Conservation (phyloP, 1,284 basidiomycete genomes). For the Anthracocystis walkeri region DNA sequence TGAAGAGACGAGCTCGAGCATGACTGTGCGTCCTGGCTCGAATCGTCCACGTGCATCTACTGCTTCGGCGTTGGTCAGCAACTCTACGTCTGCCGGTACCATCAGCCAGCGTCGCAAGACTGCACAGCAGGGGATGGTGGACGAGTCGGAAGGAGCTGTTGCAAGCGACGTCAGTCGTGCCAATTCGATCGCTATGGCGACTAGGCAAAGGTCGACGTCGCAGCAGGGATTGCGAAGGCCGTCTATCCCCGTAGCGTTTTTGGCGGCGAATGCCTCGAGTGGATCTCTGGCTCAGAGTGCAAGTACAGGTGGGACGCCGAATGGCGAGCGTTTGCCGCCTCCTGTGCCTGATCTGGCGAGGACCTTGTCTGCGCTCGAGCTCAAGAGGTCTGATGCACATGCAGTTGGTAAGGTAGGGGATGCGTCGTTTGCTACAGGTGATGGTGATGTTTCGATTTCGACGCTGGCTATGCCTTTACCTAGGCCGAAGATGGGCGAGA, state of each 20-base stretch:
- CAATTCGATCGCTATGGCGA: constrained; percentile 11
- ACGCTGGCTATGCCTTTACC: constrained; percentile 40
- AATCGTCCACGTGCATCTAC: constrained; percentile 42
- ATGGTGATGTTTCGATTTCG: constrained; percentile 1
- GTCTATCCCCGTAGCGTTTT: constrained; percentile 48
- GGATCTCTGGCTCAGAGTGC: not conserved
- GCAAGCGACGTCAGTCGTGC: constrained; percentile 1
- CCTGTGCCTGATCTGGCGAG: constrained; percentile 52
- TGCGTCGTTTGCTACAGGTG: constrained; percentile 2
- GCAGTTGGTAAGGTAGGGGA: not conserved
- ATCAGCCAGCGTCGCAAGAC: constrained; percentile 55
- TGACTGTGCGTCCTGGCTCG: constrained; percentile 12
- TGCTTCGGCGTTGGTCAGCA: constrained; percentile 35
- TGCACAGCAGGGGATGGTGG: constrained; percentile 2
- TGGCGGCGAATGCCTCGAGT: constrained; percentile 16
- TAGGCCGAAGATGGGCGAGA: not conserved
- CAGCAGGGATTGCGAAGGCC: constrained; percentile 55
- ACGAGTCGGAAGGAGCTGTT: constrained; percentile 9
- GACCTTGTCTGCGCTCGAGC: constrained; percentile 50
- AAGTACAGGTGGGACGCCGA: not conserved
- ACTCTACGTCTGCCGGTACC: constrained; percentile 38
- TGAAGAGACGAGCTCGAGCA: constrained; percentile 6
- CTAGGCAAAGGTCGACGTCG: constrained; percentile 51
- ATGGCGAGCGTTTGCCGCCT: constrained; percentile 23
- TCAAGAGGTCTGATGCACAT: constrained; percentile 11